A percentile compares a stretch with the other conserved stretches of the same genome.
phyloP scores from a whole-genome alignment of 106 monocot species.

The Triglochin maritima region DNA sequence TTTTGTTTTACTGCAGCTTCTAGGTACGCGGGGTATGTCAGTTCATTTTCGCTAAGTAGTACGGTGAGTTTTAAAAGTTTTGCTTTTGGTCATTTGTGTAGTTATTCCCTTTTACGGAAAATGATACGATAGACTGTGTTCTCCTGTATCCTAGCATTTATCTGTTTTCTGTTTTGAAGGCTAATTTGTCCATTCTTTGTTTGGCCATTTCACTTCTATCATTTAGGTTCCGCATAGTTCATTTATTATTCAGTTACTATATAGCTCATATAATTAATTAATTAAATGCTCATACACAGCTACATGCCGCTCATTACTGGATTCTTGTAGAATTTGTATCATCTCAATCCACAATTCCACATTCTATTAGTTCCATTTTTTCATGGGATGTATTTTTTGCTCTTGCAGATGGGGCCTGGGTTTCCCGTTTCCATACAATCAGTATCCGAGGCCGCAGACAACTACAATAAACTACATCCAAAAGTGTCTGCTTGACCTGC shows the following conservation, averaged over 20 bases:
- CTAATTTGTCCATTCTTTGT: too few relatives aligned
- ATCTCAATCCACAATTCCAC: background rate
- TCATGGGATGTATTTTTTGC: background rate
- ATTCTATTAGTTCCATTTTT: background rate
- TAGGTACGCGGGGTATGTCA: slow-evolving; percentile 86
- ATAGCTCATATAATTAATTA: too few relatives aligned
- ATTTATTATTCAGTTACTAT: too few relatives aligned
- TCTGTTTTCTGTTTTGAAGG: too few relatives aligned
- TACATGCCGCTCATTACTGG: too few relatives aligned
- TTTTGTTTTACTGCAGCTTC: slow-evolving; percentile 54
- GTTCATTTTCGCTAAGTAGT: slow-evolving; percentile 68
- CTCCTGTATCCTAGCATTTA: background rate
- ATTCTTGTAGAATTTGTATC: background rate
- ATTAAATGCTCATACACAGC: too few relatives aligned
- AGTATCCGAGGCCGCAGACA: slow-evolving; percentile 64
- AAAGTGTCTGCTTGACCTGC: background rate
- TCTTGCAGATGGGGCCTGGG: slow-evolving; percentile 81
- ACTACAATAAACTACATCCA: slow-evolving; percentile 5
- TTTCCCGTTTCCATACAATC: slow-evolving; percentile 71
- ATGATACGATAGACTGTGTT: background rate
- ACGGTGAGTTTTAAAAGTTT: slow-evolving; percentile 43
- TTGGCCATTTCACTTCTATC: too few relatives aligned
- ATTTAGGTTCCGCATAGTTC: too few relatives aligned
- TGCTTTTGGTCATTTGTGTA: background rate
- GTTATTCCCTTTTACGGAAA: background rate